Percentiles rank a stretch among this genome's conserved stretches.
Conservation (phyloP, 768 basidiomycete species). For the Russula abietina region DNA sequence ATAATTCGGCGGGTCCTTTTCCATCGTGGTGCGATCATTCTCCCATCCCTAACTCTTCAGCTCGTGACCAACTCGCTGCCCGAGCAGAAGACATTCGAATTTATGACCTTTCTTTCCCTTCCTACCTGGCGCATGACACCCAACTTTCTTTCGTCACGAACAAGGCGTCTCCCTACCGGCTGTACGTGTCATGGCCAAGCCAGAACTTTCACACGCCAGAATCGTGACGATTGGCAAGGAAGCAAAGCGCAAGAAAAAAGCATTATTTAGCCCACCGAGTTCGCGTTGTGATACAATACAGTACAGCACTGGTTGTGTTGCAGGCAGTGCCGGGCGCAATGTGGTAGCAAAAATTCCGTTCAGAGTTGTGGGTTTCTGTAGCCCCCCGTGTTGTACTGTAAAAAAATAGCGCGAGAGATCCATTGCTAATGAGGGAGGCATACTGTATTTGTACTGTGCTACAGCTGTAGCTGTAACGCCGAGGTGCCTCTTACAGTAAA, state of each 20-base stretch:
- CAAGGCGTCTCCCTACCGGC: neutral
- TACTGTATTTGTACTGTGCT: no score
- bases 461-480: no score
- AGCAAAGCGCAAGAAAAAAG: neutral
- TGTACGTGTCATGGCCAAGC: neutral
- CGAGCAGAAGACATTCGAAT: neutral
- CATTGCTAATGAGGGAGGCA: neutral
- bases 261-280: neutral
- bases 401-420: neutral
- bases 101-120: neutral
- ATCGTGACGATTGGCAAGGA: neutral
- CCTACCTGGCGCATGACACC: no score
- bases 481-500: neutral
- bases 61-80: neutral
- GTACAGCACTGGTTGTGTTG: no score
- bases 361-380: neutral
- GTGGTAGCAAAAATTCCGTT: neutral
- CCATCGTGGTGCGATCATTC: no score
- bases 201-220: neutral
- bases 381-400: neutral
- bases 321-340: neutral
- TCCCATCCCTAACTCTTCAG: neutral
- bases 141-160: no score
- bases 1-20: neutral
- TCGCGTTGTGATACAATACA: neutral